phyloP scores from a whole-genome alignment of 345 rosid genomes.

The Reutealis trisperma region DNA sequence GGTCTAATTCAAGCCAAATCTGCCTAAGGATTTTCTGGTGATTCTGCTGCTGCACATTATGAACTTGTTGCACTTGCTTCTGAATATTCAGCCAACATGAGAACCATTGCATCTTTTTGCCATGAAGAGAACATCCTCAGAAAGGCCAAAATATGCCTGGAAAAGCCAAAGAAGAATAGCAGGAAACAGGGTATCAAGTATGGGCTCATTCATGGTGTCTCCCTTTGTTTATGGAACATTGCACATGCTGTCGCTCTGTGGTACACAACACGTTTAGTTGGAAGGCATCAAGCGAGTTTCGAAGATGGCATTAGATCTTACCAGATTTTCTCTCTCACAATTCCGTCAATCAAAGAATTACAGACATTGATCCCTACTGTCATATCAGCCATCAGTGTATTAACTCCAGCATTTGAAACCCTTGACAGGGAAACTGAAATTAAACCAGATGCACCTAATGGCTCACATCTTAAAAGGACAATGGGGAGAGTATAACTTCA shows the following conservation, averaged over 20 bases:
- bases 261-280: slow-evolving; percentile 52
- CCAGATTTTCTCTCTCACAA: slow-evolving; percentile 70
- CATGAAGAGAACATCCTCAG: slow-evolving; percentile 53
- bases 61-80: slow-evolving; percentile 53
- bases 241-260: slow-evolving; percentile 72
- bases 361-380: slow-evolving; percentile 62
- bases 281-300: slow-evolving; percentile 43
- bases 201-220: slow-evolving; percentile 62
- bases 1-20: slow-evolving; percentile 68
- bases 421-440: slow-evolving; percentile 57
- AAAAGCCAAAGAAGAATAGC: slow-evolving; percentile 40
- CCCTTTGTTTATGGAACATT: slow-evolving; percentile 68
- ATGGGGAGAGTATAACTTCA: slow-evolving; percentile 45
- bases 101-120: slow-evolving; percentile 66
- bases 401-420: slow-evolving; percentile 55
- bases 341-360: slow-evolving; percentile 71
- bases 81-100: slow-evolving; percentile 55
- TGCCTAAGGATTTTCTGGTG: slow-evolving; percentile 63
- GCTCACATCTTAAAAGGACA: slow-evolving; percentile 22
- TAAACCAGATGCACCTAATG: slow-evolving; percentile 40
- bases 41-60: slow-evolving; percentile 49
- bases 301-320: slow-evolving; percentile 52
- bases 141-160: slow-evolving; percentile 41
- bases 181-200: slow-evolving; percentile 49
- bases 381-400: slow-evolving; percentile 49